Evolutionary conservation across 192 early-diverging fungal genomes (phyloP).

Genomic region (Mortierella alpina): DNA sequence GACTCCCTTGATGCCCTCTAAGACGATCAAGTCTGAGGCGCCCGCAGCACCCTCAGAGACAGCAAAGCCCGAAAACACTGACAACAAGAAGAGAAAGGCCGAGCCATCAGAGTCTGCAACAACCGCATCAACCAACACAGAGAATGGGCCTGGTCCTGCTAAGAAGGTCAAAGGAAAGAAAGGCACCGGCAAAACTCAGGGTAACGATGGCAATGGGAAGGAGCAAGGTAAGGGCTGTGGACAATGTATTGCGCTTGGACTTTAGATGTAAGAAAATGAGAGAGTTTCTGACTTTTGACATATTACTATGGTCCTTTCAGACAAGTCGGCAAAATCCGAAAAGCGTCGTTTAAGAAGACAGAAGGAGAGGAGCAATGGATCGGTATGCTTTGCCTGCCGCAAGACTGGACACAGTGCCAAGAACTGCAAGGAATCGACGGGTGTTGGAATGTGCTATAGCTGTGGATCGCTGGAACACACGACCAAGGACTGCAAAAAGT

Average conservation of each 20-base stretch:
- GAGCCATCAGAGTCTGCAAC: slow-evolving; percentile 1
- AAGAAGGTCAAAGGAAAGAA: slow-evolving; percentile 17
- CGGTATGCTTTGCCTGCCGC: slow-evolving; percentile 87
- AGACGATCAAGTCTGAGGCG: slow-evolving; percentile 14
- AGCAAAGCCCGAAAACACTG: slow-evolving; percentile 7
- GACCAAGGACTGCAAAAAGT: slow-evolving; percentile 79
- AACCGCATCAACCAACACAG: neutral
- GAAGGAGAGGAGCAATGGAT: slow-evolving; percentile 40
- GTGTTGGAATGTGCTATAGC: slow-evolving; percentile 84
- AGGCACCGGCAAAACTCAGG: slow-evolving; percentile 12
- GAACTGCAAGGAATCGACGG: slow-evolving; percentile 77
- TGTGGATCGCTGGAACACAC: slow-evolving; percentile 90
- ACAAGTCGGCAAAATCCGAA: slow-evolving; percentile 37
- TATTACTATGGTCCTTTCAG: slow-evolving; percentile 1
- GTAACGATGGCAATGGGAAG: slow-evolving; percentile 3
- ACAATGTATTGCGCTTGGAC: neutral
- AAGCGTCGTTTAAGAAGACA: slow-evolving; percentile 49
- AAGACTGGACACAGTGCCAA: slow-evolving; percentile 85
- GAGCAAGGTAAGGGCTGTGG: slow-evolving; percentile 10
- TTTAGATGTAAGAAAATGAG: neutral
- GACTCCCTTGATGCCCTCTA: slow-evolving; percentile 48
- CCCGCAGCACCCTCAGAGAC: slow-evolving; percentile 3
- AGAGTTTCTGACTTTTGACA: neutral
- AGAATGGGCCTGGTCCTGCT: slow-evolving; percentile 1
- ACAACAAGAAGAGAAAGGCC: slow-evolving; percentile 30